Evolutionary conservation across 139 green algal genomes (phyloP), one percentile per base, ranked within the genome.

Genomic region (Zygnema circumcarinatum): DNA sequence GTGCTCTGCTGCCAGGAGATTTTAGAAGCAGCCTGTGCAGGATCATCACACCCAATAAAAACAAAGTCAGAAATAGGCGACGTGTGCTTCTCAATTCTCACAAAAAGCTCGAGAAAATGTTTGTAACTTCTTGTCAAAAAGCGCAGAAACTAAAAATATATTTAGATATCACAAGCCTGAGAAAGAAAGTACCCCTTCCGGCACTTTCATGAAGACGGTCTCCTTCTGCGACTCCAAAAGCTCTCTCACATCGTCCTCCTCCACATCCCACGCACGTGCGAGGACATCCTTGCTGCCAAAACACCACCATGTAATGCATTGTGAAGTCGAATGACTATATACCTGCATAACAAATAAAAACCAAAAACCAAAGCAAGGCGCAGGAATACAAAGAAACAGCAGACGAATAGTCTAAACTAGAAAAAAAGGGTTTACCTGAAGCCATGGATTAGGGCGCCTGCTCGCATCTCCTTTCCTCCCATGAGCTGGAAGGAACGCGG

Each of bases 261-360:
- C 75, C 75, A 83, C 75, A 11, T 83, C 53, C 75, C 75, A 83
- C 32, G 75, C 75, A 20, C 33, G n/a, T 3, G 75, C 22, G 3
- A 83, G 75, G 29, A 52, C n/a, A 35, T 83, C 75, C 75, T 78
- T 78, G 69, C 69, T 78, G 69, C 69, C 7, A 39, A 78, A 78
- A 78, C 7, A 78, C 69, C 3, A 41, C 16, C 11, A 39, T 78
- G 11, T 78, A 25, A 39, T 78, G 35, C 69, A 38, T 52, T 39
- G 3, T 41, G 3, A 16, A 22, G 35, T 41, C 69, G 16, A 20
- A 78, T 3, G 69, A 41, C 3, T 39, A 20, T 25, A 39, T 41
- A 52, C 16, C 7, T 16, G 7, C 36, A 78, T 7, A 7, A 78
- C 7, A 16, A n/a, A 52, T 41, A 78, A 3, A 20, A 78, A 38